Evolutionary conservation across 1,284 basidiomycete species (phyloP).

Genomic region (Ustilago lituana): DNA sequence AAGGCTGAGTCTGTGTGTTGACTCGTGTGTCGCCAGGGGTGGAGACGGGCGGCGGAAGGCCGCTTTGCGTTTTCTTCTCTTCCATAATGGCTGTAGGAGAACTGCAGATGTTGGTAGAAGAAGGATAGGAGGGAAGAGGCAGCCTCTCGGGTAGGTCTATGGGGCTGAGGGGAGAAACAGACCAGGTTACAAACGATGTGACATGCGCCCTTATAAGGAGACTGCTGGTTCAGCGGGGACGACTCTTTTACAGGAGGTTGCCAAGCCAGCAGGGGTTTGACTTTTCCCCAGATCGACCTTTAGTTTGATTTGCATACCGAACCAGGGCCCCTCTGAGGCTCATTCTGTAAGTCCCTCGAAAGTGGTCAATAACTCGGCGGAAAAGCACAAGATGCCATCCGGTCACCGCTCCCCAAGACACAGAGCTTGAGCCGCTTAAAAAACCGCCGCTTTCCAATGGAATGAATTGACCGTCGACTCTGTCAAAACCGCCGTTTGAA

Average conservation of each 20-base stretch:
- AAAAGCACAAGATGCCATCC: not conserved
- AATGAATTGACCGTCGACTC: conserved; percentile 8
- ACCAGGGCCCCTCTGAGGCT: too few species aligned
- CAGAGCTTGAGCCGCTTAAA: conserved; percentile 4
- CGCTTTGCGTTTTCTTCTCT: conserved; percentile 14
- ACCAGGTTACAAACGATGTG: too few species aligned
- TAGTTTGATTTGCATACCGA: not conserved
- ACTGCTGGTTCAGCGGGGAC: too few species aligned
- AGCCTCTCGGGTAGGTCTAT: too few species aligned
- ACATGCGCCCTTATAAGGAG: too few species aligned
- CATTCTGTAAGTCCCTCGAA: too few species aligned
- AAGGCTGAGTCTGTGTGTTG: conserved; percentile 14
- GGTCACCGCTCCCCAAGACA: too few species aligned
- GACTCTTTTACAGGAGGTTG: too few species aligned
- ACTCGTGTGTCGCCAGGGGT: conserved; percentile 14
- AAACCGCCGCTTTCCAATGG: conserved; percentile 17
- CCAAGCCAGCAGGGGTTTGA: not conserved
- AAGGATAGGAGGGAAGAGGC: not conserved
- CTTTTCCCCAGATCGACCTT: conserved; percentile 8
- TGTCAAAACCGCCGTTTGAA: conserved; percentile 3
- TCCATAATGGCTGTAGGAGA: conserved; percentile 10
- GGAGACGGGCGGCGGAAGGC: conserved; percentile 14
- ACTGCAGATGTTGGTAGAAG: not conserved
- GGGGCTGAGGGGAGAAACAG: too few species aligned
- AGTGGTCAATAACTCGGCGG: too few species aligned